Conservation (phyloP, 2,329 filamentous ascomycete species). For the Raffaelea albimanens region DNA sequence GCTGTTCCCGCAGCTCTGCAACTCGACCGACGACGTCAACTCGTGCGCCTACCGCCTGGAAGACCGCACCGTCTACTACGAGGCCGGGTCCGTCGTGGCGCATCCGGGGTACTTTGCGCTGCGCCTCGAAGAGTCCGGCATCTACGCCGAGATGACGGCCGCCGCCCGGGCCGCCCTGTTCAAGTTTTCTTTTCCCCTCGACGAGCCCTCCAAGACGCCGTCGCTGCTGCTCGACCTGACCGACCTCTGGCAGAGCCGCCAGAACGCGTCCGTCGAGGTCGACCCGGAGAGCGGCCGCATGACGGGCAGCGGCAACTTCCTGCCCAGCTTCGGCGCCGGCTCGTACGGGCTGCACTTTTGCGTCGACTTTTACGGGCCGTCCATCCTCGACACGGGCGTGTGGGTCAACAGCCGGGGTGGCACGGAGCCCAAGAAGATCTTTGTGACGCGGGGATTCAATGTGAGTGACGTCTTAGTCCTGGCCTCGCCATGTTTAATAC, state of each 20-base stretch:
- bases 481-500: background rate
- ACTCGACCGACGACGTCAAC: slow-evolving; percentile 40
- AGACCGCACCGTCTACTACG: slow-evolving; percentile 30
- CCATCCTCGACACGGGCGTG: slow-evolving; percentile 23
- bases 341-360: slow-evolving; percentile 50
- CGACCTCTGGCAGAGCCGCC: slow-evolving; percentile 43
- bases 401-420: slow-evolving; percentile 31
- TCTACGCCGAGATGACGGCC: slow-evolving; percentile 50
- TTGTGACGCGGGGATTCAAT: slow-evolving; percentile 30
- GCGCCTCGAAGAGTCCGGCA: slow-evolving; percentile 34
- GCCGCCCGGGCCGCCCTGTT: slow-evolving; percentile 54
- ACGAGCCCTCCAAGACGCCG: slow-evolving; percentile 7
- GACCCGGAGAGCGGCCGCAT: slow-evolving; percentile 41
- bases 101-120: slow-evolving; percentile 49
- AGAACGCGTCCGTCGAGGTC: slow-evolving; percentile 39
- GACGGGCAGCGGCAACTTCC: slow-evolving; percentile 46
- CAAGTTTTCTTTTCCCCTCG: slow-evolving; percentile 45
- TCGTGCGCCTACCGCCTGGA: slow-evolving; percentile 43
- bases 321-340: slow-evolving; percentile 52
- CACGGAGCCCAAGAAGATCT: slow-evolving; percentile 27
- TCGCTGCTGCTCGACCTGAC: slow-evolving; percentile 49
- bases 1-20: slow-evolving; percentile 32
- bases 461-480: background rate
- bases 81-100: slow-evolving; percentile 33
- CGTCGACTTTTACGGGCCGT: slow-evolving; percentile 44